Conservation (phyloP, 2,329 filamentous ascomycete species). For the Penicillium freii region DNA sequence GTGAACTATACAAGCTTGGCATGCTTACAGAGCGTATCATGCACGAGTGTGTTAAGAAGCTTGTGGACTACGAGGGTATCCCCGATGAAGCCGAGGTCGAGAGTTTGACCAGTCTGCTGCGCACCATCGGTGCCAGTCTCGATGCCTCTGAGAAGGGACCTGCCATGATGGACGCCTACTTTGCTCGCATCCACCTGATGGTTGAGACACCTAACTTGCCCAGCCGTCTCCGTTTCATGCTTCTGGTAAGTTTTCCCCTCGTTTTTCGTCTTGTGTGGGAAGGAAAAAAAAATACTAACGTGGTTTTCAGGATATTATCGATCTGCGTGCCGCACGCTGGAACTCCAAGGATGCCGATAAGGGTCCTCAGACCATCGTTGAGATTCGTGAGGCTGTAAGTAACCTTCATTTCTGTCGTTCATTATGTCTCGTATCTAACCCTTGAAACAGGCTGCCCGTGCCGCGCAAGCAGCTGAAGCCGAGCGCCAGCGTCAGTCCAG, state of each 20-base stretch:
- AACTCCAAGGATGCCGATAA: slow-evolving; percentile 84
- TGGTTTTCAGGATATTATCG: slow-evolving; percentile 66
- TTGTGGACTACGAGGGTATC: slow-evolving; percentile 89
- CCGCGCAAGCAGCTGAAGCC: slow-evolving; percentile 76
- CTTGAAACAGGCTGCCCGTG: slow-evolving; percentile 59
- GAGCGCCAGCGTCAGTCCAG: slow-evolving; percentile 54
- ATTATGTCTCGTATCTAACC: slow-evolving; percentile 11
- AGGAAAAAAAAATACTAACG: slow-evolving; percentile 8
- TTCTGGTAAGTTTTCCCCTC: slow-evolving; percentile 58
- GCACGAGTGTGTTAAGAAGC: slow-evolving; percentile 97
- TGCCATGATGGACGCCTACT: slow-evolving; percentile 90
- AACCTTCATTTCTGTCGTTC: not conserved
- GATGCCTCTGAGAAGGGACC: slow-evolving; percentile 79
- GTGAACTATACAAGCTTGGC: slow-evolving; percentile 95
- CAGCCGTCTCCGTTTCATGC: slow-evolving; percentile 92
- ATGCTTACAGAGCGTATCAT: slow-evolving; percentile 99
- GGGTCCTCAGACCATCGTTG: slow-evolving; percentile 92
- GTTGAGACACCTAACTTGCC: slow-evolving; percentile 75
- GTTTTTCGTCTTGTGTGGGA: not conserved
- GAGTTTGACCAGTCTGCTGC: slow-evolving; percentile 87
- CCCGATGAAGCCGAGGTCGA: slow-evolving; percentile 97
- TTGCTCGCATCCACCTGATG: slow-evolving; percentile 80
- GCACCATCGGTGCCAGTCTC: slow-evolving; percentile 85
- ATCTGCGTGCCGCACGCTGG: slow-evolving; percentile 77
- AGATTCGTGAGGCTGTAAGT: slow-evolving; percentile 77